These are phyloP conservation scores for Mycosphaerella arachidis DNA, from an alignment of 2,329 filamentous ascomycete species.

Conservation along the genomic window DNA sequence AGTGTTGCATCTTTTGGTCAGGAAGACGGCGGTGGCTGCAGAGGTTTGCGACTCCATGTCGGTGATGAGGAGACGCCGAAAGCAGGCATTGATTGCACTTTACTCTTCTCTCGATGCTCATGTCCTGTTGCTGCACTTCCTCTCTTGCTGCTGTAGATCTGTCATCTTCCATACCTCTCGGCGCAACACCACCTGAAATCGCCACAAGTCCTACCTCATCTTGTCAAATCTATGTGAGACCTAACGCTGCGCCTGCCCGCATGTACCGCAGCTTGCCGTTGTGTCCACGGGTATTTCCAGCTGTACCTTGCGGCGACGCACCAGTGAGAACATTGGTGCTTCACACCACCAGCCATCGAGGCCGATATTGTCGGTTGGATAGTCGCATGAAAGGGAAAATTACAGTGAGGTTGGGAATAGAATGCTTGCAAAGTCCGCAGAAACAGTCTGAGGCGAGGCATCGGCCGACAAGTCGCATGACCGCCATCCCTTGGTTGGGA, in stretches of 20 bases:
- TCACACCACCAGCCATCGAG: slow-evolving; percentile 4
- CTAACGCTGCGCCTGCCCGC: background rate
- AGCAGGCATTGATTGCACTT: background rate
- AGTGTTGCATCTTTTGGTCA: background rate
- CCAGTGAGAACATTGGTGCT: background rate
- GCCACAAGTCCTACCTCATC: background rate
- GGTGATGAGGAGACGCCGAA: background rate
- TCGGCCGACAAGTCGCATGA: too few species aligned
- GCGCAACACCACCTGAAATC: background rate
- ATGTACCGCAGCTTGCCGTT: background rate
- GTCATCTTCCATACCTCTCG: background rate
- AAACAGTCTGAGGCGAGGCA: background rate
- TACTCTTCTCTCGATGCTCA: background rate
- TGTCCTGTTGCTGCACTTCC: background rate
- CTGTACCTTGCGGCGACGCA: background rate
- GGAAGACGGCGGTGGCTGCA: background rate
- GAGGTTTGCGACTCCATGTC: background rate
- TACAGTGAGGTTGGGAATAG: slow-evolving; percentile 5
- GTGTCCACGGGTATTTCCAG: background rate
- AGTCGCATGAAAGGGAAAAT: background rate
- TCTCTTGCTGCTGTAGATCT: background rate
- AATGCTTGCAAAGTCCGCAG: background rate
- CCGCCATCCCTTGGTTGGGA: slow-evolving; percentile 7
- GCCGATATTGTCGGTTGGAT: background rate
- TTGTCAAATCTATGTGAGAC: background rate